phyloP scores from a whole-genome alignment of 768 basidiomycete genomes.

The Mycena haematopus region DNA sequence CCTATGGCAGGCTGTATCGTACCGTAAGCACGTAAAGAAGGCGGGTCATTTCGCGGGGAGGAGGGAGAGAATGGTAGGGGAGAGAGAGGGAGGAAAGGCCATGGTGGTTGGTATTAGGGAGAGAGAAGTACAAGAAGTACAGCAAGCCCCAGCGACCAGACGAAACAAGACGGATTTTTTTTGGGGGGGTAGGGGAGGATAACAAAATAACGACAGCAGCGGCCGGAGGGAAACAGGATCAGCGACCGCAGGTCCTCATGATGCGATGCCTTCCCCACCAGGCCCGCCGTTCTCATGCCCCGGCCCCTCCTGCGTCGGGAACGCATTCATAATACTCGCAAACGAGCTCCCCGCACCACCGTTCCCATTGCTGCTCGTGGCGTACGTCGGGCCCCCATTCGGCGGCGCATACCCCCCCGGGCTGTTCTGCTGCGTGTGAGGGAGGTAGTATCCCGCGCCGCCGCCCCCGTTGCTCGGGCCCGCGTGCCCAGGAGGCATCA shows the following conservation, averaged over 20 bases:
- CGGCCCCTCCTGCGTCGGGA: slow-evolving; percentile 19
- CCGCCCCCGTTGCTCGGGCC: background rate
- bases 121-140: no score
- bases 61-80: no score
- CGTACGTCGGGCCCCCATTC: background rate
- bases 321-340: slow-evolving; percentile 78
- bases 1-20: no score
- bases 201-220: no score
- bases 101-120: background rate
- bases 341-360: slow-evolving; percentile 40
- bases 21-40: no score
- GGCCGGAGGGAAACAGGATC: no score
- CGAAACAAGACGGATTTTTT: no score
- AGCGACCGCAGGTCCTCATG: no score
- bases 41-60: no score
- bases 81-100: no score
- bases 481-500: slow-evolving; percentile 10
- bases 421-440: slow-evolving; percentile 20
- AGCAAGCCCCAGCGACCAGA: background rate
- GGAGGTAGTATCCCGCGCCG: slow-evolving; percentile 12
- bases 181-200: no score
- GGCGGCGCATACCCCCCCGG: background rate
- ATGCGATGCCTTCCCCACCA: background rate
- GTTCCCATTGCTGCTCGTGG: background rate
- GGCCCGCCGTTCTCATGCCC: slow-evolving; percentile 1